phyloP scores from a whole-genome alignment of 257 asterid genomes.

The Nicotiana knightiana region DNA sequence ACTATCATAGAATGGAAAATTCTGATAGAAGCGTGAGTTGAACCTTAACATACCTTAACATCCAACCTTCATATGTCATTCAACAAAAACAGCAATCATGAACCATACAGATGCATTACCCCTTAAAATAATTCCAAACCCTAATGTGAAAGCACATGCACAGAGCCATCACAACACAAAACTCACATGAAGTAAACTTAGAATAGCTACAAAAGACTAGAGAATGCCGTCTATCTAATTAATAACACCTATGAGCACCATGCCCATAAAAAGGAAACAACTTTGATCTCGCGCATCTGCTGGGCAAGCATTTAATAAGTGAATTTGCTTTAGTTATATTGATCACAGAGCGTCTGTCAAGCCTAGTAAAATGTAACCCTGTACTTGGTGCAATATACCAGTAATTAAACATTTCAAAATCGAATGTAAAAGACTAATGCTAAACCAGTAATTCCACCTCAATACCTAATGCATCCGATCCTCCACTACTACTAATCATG shows the following conservation, averaged over 20 bases:
- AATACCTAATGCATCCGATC: neutral
- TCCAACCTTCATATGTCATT: too few species aligned
- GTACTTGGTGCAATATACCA: neutral
- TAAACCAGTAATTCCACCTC: neutral
- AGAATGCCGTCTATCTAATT: neutral
- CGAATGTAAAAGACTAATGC: neutral
- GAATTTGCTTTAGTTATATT: neutral
- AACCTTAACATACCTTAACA: too few species aligned
- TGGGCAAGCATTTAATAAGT: neutral
- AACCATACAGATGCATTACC: neutral
- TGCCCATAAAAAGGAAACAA: neutral
- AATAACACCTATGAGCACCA: neutral
- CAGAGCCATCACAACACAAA: neutral
- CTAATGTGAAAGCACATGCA: neutral
- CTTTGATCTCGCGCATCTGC: too few species aligned
- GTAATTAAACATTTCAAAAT: neutral
- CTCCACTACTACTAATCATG: neutral
- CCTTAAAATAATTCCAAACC: neutral
- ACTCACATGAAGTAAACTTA: neutral
- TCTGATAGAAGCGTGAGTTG: too few species aligned
- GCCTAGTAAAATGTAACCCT: neutral
- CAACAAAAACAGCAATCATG: too few species aligned
- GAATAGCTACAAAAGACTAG: neutral
- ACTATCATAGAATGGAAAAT: too few species aligned
- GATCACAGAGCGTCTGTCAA: neutral